Evolutionary conservation across 345 rosid genomes (phyloP).

Genomic region (Aegle marmelos): DNA sequence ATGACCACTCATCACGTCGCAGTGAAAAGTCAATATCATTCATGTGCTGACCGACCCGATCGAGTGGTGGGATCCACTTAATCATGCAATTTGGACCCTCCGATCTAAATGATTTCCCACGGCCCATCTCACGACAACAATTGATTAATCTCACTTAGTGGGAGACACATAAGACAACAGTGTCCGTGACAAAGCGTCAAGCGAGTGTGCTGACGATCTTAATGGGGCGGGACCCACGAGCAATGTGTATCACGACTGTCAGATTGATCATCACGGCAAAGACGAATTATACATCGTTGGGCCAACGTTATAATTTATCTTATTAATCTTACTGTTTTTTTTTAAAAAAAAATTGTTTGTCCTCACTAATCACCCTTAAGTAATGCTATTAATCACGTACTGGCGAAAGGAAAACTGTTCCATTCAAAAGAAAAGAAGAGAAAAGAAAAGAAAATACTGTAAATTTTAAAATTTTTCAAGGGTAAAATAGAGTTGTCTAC

Average conservation of each 20-base stretch:
- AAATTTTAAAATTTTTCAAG: not conserved
- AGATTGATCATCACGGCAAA: not conserved
- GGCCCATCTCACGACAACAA: not conserved
- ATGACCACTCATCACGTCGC: not conserved
- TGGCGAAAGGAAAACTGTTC: too few species aligned
- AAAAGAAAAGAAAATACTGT: too few species aligned
- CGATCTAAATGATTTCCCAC: not conserved
- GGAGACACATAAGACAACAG: not conserved
- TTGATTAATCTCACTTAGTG: not conserved
- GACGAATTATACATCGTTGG: not conserved
- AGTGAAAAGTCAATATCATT: not conserved
- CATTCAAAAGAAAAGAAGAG: too few species aligned
- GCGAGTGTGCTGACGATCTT: not conserved
- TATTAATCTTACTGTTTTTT: not conserved
- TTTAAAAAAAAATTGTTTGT: too few species aligned
- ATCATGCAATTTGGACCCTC: slow-evolving; percentile 11
- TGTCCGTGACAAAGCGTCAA: not conserved
- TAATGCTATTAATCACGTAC: not conserved
- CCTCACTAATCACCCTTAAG: not conserved
- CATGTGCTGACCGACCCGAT: slow-evolving; percentile 2
- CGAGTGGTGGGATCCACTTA: not conserved
- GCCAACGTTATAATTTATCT: not conserved
- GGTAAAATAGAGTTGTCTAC: not conserved
- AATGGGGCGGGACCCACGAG: not conserved
- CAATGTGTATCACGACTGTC: not conserved